phyloP scores from a whole-genome alignment of 2,329 filamentous ascomycete species.

The Alternaria rosae region DNA sequence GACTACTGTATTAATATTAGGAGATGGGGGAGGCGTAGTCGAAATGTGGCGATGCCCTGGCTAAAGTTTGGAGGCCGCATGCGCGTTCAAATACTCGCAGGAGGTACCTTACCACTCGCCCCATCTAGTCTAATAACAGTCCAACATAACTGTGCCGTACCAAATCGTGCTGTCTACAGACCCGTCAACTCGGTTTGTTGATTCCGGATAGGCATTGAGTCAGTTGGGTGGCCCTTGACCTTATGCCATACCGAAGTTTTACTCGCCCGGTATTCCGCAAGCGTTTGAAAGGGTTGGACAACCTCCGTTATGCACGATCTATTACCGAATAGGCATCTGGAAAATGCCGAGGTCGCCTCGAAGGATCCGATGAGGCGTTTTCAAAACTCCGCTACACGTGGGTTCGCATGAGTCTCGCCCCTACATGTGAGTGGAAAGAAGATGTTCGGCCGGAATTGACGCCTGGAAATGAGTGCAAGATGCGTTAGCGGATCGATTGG shows the following conservation, averaged over 20 bases:
- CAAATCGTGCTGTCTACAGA: neutral
- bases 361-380: constrained; percentile 5
- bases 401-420: constrained; percentile 17
- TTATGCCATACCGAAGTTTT: constrained; percentile 6
- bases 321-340: constrained; percentile 11
- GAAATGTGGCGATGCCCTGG: constrained; percentile 19
- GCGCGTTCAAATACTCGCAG: constrained; percentile 25
- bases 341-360: constrained; percentile 4
- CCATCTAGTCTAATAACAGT: constrained; percentile 7
- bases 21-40: constrained; percentile 6
- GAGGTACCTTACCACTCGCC: constrained; percentile 5
- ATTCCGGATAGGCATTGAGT: constrained; percentile 20
- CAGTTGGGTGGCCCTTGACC: constrained; percentile 6
- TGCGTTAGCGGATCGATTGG: neutral
- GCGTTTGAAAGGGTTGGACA: constrained; percentile 12
- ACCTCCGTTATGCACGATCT: constrained; percentile 8
- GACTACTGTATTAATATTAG: constrained; percentile 18
- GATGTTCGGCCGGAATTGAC: constrained; percentile 3
- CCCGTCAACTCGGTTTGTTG: constrained; percentile 15
- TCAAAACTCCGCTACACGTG: constrained; percentile 11
- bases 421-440: constrained; percentile 1
- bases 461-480: constrained; percentile 10
- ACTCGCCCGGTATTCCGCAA: constrained; percentile 11
- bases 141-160: neutral
- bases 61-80: constrained; percentile 8